Evolutionary conservation across 225 moss, liverwort and hornwort genomes (phyloP), one percentile per base, ranked within the genome.

Genomic region (Bryum argenteum): DNA sequence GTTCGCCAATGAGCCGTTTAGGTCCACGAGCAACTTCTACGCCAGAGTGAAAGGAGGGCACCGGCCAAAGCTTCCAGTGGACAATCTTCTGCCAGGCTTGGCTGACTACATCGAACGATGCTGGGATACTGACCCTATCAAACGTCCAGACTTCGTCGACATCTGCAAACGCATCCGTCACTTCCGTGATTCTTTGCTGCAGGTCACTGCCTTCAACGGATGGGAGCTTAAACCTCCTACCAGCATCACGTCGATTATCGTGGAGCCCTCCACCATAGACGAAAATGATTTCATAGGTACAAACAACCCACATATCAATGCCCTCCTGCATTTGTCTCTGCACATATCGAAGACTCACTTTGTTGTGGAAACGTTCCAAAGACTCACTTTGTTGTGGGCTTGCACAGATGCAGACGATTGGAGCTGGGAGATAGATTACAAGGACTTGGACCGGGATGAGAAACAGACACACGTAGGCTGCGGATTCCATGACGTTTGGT

Each of bases 111-210:
- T 84, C 58, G 69, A 65, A 56, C 51, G 45, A 44, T 84, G 84
- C 67, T 84, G 84, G 84, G 81, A 84, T 61, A 81, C 81, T 15
- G 81, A 84, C 75, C 84, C 84, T 8, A 71, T 67, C 54, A 55
- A 67, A 51, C 84, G 81, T 16, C 84, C 84, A 1, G 81, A 85
- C 65, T 85, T 85, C 16, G 78, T 81, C 16, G 75, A 78, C 39
- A 85, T 85, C 69, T 85, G 84, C 69, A 85, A 85, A 75, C 78
- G 84, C 1, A 81, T 85, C 50, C 81, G 84, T 3, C 84, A 85
- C 69, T 85, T 85, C 47, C 84, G 84, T 62, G 84, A 85, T 75
- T 78, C 68, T 23, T 40, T 81, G 72, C 70, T 78, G 3, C 75
- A 61, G 43, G 72, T 85, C 19, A 76, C 70, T 20, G 84, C 81